Evolutionary conservation across 2,329 filamentous ascomycete genomes (phyloP).

Genomic region (Fusarium paranaense): DNA sequence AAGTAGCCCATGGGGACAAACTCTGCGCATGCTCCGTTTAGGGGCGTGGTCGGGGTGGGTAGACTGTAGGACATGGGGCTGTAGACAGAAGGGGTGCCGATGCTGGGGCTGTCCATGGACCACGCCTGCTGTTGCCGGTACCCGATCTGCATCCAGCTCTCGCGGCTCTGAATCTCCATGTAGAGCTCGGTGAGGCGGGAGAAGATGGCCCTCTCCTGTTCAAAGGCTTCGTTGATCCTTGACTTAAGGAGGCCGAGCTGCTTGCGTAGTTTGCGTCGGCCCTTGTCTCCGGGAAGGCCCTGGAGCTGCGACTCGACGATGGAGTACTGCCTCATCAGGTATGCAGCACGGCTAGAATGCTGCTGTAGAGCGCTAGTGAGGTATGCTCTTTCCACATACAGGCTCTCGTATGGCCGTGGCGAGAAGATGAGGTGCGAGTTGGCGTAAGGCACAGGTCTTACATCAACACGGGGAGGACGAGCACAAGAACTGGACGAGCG

Average conservation of each 20-base stretch:
- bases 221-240: constrained; percentile 57
- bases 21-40: constrained; percentile 45
- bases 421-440: constrained; percentile 45
- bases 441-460: constrained; percentile 5
- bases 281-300: constrained; percentile 36
- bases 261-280: constrained; percentile 53
- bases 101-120: constrained; percentile 18
- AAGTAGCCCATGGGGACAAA: constrained; percentile 49
- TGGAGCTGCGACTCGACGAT: constrained; percentile 50
- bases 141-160: constrained; percentile 52
- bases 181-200: constrained; percentile 61
- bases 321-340: constrained; percentile 55
- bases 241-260: constrained; percentile 55
- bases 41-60: constrained; percentile 33
- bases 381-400: constrained; percentile 61
- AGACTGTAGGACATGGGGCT: constrained; percentile 18
- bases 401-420: constrained; percentile 55
- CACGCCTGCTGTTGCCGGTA: constrained; percentile 27
- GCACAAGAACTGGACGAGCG: constrained; percentile 20
- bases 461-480: constrained; percentile 2
- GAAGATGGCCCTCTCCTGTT: constrained; percentile 60
- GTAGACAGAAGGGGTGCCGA: constrained; percentile 22
- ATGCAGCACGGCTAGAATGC: constrained; percentile 52
- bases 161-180: constrained; percentile 60
- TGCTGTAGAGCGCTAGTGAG: constrained; percentile 56